Conservation (phyloP, 192 early-diverging fungal species). For the Linnemannia exigua region DNA sequence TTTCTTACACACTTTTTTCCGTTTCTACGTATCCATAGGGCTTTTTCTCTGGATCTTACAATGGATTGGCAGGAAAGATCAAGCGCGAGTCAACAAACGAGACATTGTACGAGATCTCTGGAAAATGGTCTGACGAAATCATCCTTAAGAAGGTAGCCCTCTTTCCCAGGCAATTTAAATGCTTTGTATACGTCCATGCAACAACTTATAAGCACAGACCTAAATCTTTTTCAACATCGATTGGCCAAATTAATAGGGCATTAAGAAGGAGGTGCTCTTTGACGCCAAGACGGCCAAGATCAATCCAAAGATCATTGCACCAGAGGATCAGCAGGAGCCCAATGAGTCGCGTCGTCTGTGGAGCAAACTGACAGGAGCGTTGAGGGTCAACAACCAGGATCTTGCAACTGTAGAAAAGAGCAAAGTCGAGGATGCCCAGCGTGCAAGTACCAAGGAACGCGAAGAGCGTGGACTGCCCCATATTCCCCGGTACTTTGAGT, state of each 20-base stretch:
- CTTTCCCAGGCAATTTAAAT: too few species aligned
- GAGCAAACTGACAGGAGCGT: slow-evolving; percentile 80
- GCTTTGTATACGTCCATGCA: too few species aligned
- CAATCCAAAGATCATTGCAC: slow-evolving; percentile 77
- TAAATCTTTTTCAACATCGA: neutral
- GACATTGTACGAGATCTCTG: slow-evolving; percentile 84
- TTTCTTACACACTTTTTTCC: neutral
- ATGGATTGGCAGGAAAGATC: slow-evolving; percentile 88
- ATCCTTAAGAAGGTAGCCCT: slow-evolving; percentile 68
- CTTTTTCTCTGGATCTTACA: slow-evolving; percentile 81
- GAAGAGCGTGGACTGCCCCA: slow-evolving; percentile 68
- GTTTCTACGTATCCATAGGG: slow-evolving; percentile 62
- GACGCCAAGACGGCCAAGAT: slow-evolving; percentile 77
- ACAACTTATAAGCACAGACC: neutral
- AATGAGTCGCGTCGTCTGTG: slow-evolving; percentile 90
- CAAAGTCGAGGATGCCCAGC: slow-evolving; percentile 82
- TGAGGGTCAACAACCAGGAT: slow-evolving; percentile 74
- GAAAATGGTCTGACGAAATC: slow-evolving; percentile 88
- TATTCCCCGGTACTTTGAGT: slow-evolving; percentile 75
- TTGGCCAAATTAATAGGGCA: slow-evolving; percentile 34
- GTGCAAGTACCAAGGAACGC: slow-evolving; percentile 67
- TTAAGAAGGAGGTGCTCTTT: slow-evolving; percentile 75
- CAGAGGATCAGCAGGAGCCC: slow-evolving; percentile 78
- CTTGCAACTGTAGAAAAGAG: slow-evolving; percentile 78
- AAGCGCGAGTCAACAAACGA: slow-evolving; percentile 82